These are phyloP conservation scores for Tricholomella constricta DNA, from an alignment of 768 basidiomycete species.

Conservation along the genomic window DNA sequence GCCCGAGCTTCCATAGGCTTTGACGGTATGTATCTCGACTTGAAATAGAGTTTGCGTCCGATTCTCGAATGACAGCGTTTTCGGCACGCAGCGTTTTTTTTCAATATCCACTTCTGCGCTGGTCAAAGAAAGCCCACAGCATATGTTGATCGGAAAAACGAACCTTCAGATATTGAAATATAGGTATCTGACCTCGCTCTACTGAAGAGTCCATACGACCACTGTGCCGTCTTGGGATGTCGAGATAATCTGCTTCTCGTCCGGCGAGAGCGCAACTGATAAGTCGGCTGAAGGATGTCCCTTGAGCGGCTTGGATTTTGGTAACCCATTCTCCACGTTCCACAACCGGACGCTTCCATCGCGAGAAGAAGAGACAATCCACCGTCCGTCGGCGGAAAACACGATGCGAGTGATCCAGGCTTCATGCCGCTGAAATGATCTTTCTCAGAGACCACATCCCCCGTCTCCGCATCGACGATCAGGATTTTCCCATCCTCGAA, in stretches of 20 bases:
- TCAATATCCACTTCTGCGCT: too few species aligned
- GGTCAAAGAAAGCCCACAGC: too few species aligned
- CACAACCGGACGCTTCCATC: background rate
- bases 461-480: background rate
- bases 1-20: too few species aligned
- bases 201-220: background rate
- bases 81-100: too few species aligned
- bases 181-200: too few species aligned
- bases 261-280: background rate
- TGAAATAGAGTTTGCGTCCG: too few species aligned
- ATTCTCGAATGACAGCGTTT: too few species aligned
- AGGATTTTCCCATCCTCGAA: conserved; percentile 4
- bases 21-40: too few species aligned
- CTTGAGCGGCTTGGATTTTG: background rate
- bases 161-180: too few species aligned
- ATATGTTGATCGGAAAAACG: too few species aligned
- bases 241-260: background rate
- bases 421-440: background rate
- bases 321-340: background rate
- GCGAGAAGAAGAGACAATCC: background rate
- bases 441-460: background rate
- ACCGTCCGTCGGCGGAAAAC: background rate
- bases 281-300: background rate
- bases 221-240: background rate
- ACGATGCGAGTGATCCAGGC: background rate